Base-by-base conservation (phyloP, 2,329 filamentous ascomycete genomes). In the Geosmithia putterillii region DNA sequence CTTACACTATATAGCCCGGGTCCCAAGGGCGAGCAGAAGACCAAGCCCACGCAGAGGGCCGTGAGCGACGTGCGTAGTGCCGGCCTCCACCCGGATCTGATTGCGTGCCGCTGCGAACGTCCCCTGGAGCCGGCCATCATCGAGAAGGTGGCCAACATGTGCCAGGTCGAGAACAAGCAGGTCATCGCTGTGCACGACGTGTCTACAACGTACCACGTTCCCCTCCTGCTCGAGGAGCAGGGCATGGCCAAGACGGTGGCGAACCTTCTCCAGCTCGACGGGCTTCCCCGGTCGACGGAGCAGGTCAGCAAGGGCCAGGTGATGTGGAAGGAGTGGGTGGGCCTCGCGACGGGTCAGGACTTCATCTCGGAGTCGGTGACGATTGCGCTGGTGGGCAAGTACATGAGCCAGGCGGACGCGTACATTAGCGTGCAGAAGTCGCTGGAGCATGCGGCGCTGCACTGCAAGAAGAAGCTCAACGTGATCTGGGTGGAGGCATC, bases 331-430 rank as follows among this genome's bases (percentile, higher is more conserved):
- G 70, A 81, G 51, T 96, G 90, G 90, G 81, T 81, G 56, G 67
- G 65, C 25, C 73, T 86, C 7, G 84, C 86, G 5, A 71, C 28
- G 28, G 28, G 28, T 14, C 28, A 32, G 28, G 28, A 32, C 28
- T 32, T 74, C 7, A 73, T 76, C 17, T 76, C 85, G 54, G 73
- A 82, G 44, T 76, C 78, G 46, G 81, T 96, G 45, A 74, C 74
- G 36, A 94, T 98, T 58, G 87, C 79, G 8, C 70, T 98, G 12
- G 89, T 96, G 10, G 92, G 92, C 52, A 96, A 96, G 65, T 98
- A 98, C 61, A 81, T 81, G 19, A 77, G 79, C 43, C 76, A 90
- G 4, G 80, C 88, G 44, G 90, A 96, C 60, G 83, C 86, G 4
- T 96, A 95, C 57, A 73, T 94, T 40, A 83, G 78, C 38, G 81